Conservation (phyloP, 768 basidiomycete species). For the Macrolepiota albuminosa region DNA sequence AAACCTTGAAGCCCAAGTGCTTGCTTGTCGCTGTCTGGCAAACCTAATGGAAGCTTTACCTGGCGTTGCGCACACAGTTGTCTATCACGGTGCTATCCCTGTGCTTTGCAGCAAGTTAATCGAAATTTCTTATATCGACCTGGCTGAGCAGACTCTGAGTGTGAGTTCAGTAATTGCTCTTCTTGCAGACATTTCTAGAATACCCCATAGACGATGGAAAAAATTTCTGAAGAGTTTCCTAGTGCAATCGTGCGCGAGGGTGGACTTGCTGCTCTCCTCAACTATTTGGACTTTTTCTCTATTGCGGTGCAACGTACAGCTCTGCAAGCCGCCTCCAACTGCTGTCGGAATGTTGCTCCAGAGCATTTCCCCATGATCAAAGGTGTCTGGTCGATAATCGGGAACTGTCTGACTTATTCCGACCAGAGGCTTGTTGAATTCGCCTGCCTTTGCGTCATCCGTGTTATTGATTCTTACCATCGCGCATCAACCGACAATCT, state of each 20-base stretch:
- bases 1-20: constrained; percentile 88
- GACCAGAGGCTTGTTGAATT: constrained; percentile 98
- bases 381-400: constrained; percentile 89
- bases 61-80: constrained; percentile 94
- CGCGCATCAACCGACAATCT: constrained; percentile 82
- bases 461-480: constrained; percentile 89
- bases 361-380: constrained; percentile 89
- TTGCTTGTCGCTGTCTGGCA: constrained; percentile 94
- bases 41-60: constrained; percentile 99
- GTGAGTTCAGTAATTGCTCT: constrained; percentile 48
- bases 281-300: constrained; percentile 97
- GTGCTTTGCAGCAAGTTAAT: constrained; percentile 96
- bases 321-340: constrained; percentile 93
- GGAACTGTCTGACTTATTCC: constrained; percentile 86
- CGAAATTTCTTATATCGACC: constrained; percentile 96
- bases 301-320: constrained; percentile 97
- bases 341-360: constrained; percentile 86
- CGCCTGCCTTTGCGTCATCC: constrained; percentile 91
- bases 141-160: constrained; percentile 96
- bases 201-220: constrained; percentile 79
- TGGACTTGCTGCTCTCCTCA: constrained; percentile 87
- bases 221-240: constrained; percentile 97
- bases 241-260: constrained; percentile 95
- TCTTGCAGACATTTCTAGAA: constrained; percentile 15
- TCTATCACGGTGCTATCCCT: constrained; percentile 97